Percentiles rank a stretch among this genome's conserved stretches.
phyloP scores from a whole-genome alignment of 805 yeast genomes.

The Kluyveromyces aestuarii region DNA sequence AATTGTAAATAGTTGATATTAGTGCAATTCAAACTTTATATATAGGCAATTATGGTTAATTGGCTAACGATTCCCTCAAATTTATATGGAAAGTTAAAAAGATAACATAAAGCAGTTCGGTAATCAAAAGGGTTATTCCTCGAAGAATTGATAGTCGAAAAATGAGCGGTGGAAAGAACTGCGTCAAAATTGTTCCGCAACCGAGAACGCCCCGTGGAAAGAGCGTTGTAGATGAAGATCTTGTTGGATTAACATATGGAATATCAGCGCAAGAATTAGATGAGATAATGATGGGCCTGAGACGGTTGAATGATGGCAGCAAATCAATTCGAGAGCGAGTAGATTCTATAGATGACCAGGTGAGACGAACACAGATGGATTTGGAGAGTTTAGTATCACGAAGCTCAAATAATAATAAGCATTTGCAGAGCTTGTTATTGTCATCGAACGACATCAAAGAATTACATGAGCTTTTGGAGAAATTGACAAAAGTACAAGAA shows the following conservation, averaged over 20 bases:
- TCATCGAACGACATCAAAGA: slow-evolving; percentile 7
- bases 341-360: slow-evolving; percentile 7
- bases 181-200: background rate
- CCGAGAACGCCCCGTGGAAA: background rate
- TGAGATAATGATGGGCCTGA: slow-evolving; percentile 7
- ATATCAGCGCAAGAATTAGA: slow-evolving; percentile 4
- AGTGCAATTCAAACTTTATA: background rate
- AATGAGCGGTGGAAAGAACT: background rate
- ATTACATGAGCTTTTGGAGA: slow-evolving; percentile 4
- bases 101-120: too few relatives aligned
- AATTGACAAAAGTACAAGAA: slow-evolving; percentile 1
- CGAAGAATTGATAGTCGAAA: background rate
- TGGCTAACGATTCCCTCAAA: too few relatives aligned
- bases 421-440: slow-evolving; percentile 9
- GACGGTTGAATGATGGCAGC: slow-evolving; percentile 6
- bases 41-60: background rate
- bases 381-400: slow-evolving; percentile 9
- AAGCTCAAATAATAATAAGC: slow-evolving; percentile 11
- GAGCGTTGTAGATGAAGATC: slow-evolving; percentile 2
- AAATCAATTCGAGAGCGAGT: slow-evolving; percentile 5
- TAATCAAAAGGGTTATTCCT: too few relatives aligned
- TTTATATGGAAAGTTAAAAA: too few relatives aligned
- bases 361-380: slow-evolving; percentile 9
- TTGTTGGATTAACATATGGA: background rate
- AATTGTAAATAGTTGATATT: background rate